These are phyloP conservation scores for Helenozyma rhizophorensis DNA, from an alignment of 805 yeast genomes.

Conservation along the genomic window DNA sequence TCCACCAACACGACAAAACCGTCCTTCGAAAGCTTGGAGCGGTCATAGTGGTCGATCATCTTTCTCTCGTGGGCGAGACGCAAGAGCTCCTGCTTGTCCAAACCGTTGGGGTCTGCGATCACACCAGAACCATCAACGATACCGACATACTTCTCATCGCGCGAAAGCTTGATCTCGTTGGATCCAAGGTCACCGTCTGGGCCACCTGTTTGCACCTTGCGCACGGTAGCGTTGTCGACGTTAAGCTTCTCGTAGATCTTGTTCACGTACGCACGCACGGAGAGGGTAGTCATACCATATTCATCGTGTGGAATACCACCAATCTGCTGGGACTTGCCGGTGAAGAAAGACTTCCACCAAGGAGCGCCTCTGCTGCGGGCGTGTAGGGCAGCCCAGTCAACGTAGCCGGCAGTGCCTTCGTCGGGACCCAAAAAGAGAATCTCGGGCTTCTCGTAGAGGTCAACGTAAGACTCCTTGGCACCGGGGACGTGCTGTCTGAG, in stretches of 20 bases:
- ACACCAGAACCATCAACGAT: conserved; percentile 96
- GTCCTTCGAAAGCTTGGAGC: conserved; percentile 55
- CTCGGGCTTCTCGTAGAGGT: conserved; percentile 77
- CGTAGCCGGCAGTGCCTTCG: conserved; percentile 94
- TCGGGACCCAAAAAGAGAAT: conserved; percentile 98
- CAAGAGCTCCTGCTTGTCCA: conserved; percentile 72
- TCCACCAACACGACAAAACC: conserved; percentile 87
- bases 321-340: conserved; percentile 85
- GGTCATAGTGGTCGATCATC: conserved; percentile 70
- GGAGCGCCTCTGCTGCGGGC: conserved; percentile 90
- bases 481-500: conserved; percentile 69
- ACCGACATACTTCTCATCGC: conserved; percentile 79
- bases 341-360: conserved; percentile 98
- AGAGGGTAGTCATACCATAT: conserved; percentile 95
- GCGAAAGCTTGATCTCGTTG: conserved; percentile 85
- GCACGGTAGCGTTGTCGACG: conserved; percentile 53
- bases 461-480: conserved; percentile 78
- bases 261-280: conserved; percentile 88
- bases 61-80: conserved; percentile 74
- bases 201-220: conserved; percentile 95
- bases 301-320: conserved; percentile 99
- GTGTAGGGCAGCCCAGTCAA: conserved; percentile 96
- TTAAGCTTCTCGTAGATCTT: conserved; percentile 77
- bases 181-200: conserved; percentile 98
- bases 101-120: conserved; percentile 84